Evolutionary conservation across 371 early-diverging fungal species (phyloP), one percentile per base, ranked within the genome.

Genomic region (Rhizopus stolonifer): DNA sequence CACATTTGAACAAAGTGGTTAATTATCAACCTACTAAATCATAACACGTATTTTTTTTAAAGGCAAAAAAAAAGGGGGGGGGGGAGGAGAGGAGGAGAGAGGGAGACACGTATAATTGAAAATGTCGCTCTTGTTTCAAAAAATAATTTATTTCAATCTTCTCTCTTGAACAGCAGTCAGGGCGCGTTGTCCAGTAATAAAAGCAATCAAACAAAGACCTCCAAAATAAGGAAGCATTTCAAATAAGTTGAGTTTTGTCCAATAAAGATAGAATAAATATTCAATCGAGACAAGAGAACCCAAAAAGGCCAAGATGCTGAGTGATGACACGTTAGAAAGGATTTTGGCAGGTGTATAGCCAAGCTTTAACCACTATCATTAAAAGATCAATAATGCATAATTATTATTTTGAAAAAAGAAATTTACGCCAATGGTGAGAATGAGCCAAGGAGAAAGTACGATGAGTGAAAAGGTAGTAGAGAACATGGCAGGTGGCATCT

Each of bases 211-310:
- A 24, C 77, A 69, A 10, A 85, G 59, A 4, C 70, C 70, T 38
- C 72, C 65, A 5, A 87, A 73, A 60, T 83, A 87, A 14, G 77
- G 77, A 14, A 90, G 74, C 18, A 85, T 80, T 62, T 89, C 82
- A 65, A 88, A 85, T 38, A 90, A 59, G 61, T 85, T 88, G 47
- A 86, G 70, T 34, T 74, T 60, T 13, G 81, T 76, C 88, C 88
- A 90, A 70, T 87, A 90, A 34, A 77, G 66, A 69, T 80, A 84
- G 51, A 85, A 83, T 18, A 88, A 70, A 22, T 67, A 74, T 57
- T 85, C 80, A 51, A 81, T 72, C 36, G 72, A 71, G 21, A 67
- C 79, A 23, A 88, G 64, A 11, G 83, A 71, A 15, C 60, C 73
- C 39, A 87, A 58, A 64, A 87, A 88, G 39, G 74, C 69, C 14